Evolutionary conservation across 1,284 basidiomycete genomes (phyloP).

Genomic region (Sanghuangporus sanghuang): DNA sequence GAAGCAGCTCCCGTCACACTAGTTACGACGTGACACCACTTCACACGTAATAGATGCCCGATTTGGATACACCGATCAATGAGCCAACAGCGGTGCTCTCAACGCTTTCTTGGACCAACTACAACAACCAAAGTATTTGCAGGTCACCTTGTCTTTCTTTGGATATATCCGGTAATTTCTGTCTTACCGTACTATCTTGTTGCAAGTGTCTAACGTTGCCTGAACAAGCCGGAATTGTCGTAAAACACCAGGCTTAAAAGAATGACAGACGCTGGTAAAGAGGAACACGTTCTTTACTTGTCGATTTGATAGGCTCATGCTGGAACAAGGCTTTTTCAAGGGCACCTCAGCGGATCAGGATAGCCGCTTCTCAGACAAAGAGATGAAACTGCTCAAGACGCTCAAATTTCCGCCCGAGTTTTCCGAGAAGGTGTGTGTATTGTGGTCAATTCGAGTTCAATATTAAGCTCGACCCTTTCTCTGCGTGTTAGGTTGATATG

Average conservation of each 20-base stretch:
- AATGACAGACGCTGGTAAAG: slow-evolving; percentile 15
- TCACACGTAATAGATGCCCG: no score
- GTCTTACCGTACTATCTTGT: no score
- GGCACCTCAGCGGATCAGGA: slow-evolving; percentile 83
- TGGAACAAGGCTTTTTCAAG: slow-evolving; percentile 71
- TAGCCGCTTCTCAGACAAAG: slow-evolving; percentile 93
- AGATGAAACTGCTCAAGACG: slow-evolving; percentile 78
- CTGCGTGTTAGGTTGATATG: slow-evolving; percentile 73
- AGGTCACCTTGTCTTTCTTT: no score
- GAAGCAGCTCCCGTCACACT: no score
- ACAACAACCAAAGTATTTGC: no score
- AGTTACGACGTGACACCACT: no score
- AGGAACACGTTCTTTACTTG: slow-evolving; percentile 4
- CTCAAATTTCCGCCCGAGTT: slow-evolving; percentile 92
- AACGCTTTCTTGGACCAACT: no score
- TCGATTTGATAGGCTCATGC: not conserved
- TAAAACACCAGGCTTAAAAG: not conserved
- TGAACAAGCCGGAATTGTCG: no score
- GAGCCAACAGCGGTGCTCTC: no score
- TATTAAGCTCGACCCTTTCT: not conserved
- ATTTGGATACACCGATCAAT: no score
- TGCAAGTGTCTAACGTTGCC: no score
- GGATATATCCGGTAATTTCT: no score
- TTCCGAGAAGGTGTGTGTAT: slow-evolving; percentile 66
- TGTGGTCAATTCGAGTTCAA: not conserved